Evolutionary conservation across 2,329 filamentous ascomycete species (phyloP), one percentile per base, ranked within the genome.

Genomic region (Cyclaneusma minus): DNA sequence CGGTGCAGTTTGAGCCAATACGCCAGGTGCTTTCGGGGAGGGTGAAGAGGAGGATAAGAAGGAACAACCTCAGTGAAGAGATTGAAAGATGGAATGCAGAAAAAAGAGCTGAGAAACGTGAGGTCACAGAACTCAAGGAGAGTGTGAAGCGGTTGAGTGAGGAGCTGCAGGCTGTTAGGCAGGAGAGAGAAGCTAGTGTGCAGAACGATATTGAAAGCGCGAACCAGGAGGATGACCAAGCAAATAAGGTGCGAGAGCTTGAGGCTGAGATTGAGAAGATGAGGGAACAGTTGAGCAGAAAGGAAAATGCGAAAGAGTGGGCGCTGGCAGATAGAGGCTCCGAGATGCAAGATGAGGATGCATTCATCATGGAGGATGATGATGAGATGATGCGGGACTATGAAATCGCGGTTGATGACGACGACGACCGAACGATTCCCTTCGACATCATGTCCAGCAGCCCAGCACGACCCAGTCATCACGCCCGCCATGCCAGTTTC

Each of bases 31-130:
- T 68, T 6, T 61, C 68, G 21, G 65, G 63, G 5, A 60, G 68
- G 9, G 54, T 70, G 23, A 62, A 68, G 47, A 58, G 68, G 4
- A 59, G 68, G 11, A 54, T 68, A 19, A 55, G 63, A 6, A 60
- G 68, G 26, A 65, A 63, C 35, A 57, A 63, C 3, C 41, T 72
- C 4, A 68, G 65, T 35, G 66, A 68, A 34, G 62, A 72, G 47
- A 61, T 70, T 48, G 64, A 69, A 43, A 46, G 8, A 59, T 68
- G 28, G 49, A 58, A 6, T 48, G 49, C 6, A 60, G 64, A 30
- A 63, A 60, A n/a, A n/a, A n/a, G n/a, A n/a, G n/a, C n/a, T n/a
- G n/a, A n/a, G 40, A 54, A 48, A 22, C 49, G 45, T 10, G 48
- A 50, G 21, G 47, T 48, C 1, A 47, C 44, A 27, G 44, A 54